Conservation (phyloP, 805 yeast species). For the Wickerhamiella alocasiicola region DNA sequence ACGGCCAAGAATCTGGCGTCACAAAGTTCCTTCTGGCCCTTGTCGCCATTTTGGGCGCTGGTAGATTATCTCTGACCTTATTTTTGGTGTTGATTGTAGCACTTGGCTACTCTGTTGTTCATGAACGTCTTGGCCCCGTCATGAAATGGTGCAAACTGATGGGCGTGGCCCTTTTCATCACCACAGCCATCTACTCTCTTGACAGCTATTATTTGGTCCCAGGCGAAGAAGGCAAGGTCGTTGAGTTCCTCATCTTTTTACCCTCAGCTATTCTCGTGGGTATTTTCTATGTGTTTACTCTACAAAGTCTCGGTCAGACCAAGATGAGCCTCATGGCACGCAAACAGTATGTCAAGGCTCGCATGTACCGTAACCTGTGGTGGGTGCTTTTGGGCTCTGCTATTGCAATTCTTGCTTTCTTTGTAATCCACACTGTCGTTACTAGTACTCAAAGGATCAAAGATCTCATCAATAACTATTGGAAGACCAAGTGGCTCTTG, state of each 20-base stretch:
- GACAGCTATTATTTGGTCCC: constrained; percentile 42
- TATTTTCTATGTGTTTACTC: constrained; percentile 59
- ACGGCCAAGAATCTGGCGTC: constrained; percentile 36
- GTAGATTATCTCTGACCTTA: constrained; percentile 75
- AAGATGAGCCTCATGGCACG: constrained; percentile 63
- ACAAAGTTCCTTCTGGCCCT: constrained; percentile 66
- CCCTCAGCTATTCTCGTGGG: constrained; percentile 64
- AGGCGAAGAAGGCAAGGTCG: constrained; percentile 31
- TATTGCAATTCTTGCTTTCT: constrained; percentile 55
- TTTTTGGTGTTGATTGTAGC: constrained; percentile 76
- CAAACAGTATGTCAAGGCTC: constrained; percentile 81
- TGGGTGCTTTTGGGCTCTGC: constrained; percentile 62
- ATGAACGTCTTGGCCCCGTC: constrained; percentile 65
- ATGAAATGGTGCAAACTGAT: constrained; percentile 62
- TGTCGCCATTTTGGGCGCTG: constrained; percentile 66
- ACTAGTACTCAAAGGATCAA: constrained; percentile 61
- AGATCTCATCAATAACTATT: constrained; percentile 69
- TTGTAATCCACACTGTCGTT: constrained; percentile 55
- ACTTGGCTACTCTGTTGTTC: constrained; percentile 90
- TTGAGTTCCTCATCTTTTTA: constrained; percentile 47
- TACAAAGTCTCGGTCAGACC: constrained; percentile 63
- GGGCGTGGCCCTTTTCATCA: constrained; percentile 43
- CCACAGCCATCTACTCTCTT: constrained; percentile 42
- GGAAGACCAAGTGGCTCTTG: constrained; percentile 84
- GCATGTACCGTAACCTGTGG: constrained; percentile 72